Conservation (phyloP, 1,139 yeast species). For the Protomyces inouyei region DNA sequence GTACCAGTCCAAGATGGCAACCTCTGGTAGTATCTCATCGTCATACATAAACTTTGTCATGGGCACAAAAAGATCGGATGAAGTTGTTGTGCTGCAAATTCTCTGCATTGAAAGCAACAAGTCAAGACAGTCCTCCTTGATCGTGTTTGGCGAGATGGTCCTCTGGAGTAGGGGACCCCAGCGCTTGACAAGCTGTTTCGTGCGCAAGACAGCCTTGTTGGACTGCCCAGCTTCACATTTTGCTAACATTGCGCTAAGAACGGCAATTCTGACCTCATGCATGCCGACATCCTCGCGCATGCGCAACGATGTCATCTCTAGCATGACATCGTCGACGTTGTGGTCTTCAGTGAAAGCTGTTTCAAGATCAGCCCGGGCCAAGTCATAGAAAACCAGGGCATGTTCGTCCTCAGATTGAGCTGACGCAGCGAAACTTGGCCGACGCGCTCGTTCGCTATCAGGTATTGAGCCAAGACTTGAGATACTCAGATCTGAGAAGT, state of each 20-base stretch:
- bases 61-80: conserved; percentile 41
- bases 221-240: background rate
- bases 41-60: conserved; percentile 68
- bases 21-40: conserved; percentile 75
- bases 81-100: conserved; percentile 42
- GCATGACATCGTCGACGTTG: conserved; percentile 82
- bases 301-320: conserved; percentile 87
- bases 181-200: conserved; percentile 62
- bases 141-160: conserved; percentile 64
- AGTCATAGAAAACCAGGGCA: conserved; percentile 69
- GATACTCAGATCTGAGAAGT: conserved; percentile 76
- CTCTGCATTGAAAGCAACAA: conserved; percentile 57
- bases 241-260: conserved; percentile 60
- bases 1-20: conserved; percentile 72
- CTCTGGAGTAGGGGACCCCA: conserved; percentile 79
- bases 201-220: conserved; percentile 45
- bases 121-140: conserved; percentile 63
- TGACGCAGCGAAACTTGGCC: conserved; percentile 28
- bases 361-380: conserved; percentile 89
- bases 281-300: conserved; percentile 97
- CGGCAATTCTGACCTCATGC: conserved; percentile 83
- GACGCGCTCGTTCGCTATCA: background rate
- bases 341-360: conserved; percentile 90
- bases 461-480: conserved; percentile 45
- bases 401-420: conserved; percentile 49